Conservation (phyloP, 2,329 filamentous ascomycete species). For the Madurella mycetomatis region DNA sequence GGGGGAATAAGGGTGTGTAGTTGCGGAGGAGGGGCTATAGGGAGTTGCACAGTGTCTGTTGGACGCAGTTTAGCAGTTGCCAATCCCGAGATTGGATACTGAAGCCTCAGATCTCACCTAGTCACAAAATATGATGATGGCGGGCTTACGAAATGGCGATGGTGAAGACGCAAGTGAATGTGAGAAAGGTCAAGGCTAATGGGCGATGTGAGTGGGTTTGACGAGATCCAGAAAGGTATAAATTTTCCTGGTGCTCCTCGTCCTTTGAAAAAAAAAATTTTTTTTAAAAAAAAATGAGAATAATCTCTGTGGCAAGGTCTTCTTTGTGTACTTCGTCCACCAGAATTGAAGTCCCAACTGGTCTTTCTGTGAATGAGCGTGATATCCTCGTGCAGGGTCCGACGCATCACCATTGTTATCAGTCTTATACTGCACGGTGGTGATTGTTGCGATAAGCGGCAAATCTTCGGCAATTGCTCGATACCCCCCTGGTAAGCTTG, state of each 20-base stretch:
- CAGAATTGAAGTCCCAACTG: no score
- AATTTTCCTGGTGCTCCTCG: no score
- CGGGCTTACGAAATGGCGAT: background rate
- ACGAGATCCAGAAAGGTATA: no score
- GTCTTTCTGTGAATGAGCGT: no score
- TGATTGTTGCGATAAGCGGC: background rate
- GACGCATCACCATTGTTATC: conserved; percentile 5
- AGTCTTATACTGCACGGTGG: background rate
- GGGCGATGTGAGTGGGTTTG: no score
- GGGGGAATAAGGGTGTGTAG: background rate
- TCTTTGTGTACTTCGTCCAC: no score
- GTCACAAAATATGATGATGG: background rate
- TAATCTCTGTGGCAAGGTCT: no score
- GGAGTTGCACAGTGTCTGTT: background rate
- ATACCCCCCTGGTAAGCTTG: conserved; percentile 5
- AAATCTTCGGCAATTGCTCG: background rate
- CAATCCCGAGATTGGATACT: background rate
- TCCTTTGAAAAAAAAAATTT: no score
- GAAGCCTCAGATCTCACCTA: background rate
- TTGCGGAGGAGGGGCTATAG: background rate
- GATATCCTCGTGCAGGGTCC: background rate
- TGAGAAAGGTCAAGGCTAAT: no score
- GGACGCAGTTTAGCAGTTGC: background rate
- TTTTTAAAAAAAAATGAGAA: no score
- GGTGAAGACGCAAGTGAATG: background rate